Base-by-base conservation (phyloP, 805 yeast species). In the Wickerhamiella lipophila region DNA sequence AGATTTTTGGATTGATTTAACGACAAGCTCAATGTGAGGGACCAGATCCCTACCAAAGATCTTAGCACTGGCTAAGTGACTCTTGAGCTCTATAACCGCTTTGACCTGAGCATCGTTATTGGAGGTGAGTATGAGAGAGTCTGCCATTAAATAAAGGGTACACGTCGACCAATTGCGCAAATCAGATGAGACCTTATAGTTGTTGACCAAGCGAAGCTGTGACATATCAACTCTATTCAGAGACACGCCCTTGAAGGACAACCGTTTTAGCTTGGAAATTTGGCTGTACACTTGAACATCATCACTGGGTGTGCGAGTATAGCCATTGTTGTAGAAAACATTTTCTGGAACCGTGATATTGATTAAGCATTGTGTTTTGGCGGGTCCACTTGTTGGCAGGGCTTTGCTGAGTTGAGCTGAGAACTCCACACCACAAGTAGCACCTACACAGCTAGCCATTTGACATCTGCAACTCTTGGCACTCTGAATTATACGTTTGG, bases 1-100 rank as follows among this genome's bases (percentile, higher is more conserved):
- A 6, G 40, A 23, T 40, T 44, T 44, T 19, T n/a, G 23, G 27
- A 19, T 18, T 3, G 29, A 12, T 23, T 34, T 35, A 23, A 35
- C 23, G 40, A 22, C 21, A 11, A 44, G 38, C 34, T 44, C 40
- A 3, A 44, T 18, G 29, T 44, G 29, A 9, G 47, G 47, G 13
- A 34, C 32, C 13, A n/a, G 9, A 3, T 26, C 41, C 6, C 39
- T 21, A n/a, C 34, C 38, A 4, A 34, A 11, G 13, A 44, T 25
- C 41, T 44, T 44, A 15, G 22, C 47, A 4, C 38, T 22, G 6
- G 21, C n/a, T 15, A 44, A 12, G 25, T 44, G 32, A 6, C 22
- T n/a, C 21, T 44, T 25, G 25, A 34, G 41, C 13, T 44, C 32
- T 16, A 22, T 23, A n/a, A 44, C 40, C 7, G 40, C 18, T 13